Conservation (phyloP, 257 asterid genomes). For the Nicotiana obtusifolia region DNA sequence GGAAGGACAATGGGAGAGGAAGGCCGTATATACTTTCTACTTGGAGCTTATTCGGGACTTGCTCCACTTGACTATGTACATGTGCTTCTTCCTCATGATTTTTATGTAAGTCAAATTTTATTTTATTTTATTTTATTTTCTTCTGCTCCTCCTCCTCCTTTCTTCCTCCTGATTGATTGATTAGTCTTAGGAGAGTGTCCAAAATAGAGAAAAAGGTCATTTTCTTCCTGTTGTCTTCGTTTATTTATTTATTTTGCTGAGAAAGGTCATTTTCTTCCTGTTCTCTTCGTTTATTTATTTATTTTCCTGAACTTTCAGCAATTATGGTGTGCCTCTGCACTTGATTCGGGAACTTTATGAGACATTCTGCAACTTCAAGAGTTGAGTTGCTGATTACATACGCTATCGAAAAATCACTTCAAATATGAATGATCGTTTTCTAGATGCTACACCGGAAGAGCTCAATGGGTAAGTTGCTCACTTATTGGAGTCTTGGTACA, state of each 20-base stretch:
- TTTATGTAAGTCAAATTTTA: slow-evolving; percentile 57
- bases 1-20: slow-evolving; percentile 98
- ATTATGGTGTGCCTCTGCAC: slow-evolving; percentile 93
- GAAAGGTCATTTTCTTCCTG: too few relatives aligned
- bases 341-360: slow-evolving; percentile 94
- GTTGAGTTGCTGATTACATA: slow-evolving; percentile 79
- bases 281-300: neutral
- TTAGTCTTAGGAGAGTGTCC: too few relatives aligned
- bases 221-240: neutral
- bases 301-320: slow-evolving; percentile 34
- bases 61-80: slow-evolving; percentile 88
- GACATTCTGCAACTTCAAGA: slow-evolving; percentile 86
- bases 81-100: slow-evolving; percentile 92
- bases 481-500: neutral
- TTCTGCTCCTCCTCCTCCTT: neutral
- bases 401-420: slow-evolving; percentile 93
- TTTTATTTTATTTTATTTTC: neutral
- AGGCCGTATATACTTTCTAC: slow-evolving; percentile 91
- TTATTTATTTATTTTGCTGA: slow-evolving; percentile 3
- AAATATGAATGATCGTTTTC: slow-evolving; percentile 89
- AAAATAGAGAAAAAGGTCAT: too few relatives aligned
- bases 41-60: slow-evolving; percentile 84
- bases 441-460: slow-evolving; percentile 95
- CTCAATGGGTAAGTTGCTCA: slow-evolving; percentile 50
- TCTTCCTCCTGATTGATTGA: too few relatives aligned